Evolutionary conservation across 768 basidiomycete species (phyloP).

Genomic region (Kwoniella shandongensis): DNA sequence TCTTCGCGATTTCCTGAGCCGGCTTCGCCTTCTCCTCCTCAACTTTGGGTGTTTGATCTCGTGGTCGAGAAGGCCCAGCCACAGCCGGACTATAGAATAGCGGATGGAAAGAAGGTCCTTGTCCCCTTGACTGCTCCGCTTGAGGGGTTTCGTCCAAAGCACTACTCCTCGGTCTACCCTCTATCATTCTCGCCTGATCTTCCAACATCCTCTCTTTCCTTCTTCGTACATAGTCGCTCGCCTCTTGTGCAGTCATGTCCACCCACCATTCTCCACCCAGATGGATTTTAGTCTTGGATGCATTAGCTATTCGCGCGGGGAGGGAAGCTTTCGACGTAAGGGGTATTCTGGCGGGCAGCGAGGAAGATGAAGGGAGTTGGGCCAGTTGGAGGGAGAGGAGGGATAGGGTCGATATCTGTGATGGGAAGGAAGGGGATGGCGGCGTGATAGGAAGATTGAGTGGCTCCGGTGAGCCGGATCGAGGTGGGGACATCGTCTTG

Average conservation of each 20-base stretch:
- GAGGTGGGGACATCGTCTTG: no score
- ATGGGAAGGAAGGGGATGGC: conserved; percentile 17
- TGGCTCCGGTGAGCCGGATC: neutral
- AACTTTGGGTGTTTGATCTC: neutral
- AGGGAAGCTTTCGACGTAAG: conserved; percentile 34
- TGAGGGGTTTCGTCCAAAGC: neutral
- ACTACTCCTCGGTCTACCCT: conserved; percentile 3
- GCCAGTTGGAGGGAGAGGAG: conserved; percentile 17
- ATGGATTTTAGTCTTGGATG: conserved; percentile 34
- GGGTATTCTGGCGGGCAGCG: conserved; percentile 25
- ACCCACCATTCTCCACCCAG: conserved; percentile 38
- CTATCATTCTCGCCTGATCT: conserved; percentile 14
- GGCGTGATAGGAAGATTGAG: conserved; percentile 24
- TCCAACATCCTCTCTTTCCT: conserved; percentile 26
- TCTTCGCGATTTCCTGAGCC: no score
- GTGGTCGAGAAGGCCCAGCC: neutral
- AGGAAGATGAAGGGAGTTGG: conserved; percentile 13
- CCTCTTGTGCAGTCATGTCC: conserved; percentile 42
- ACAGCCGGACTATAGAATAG: conserved; percentile 4
- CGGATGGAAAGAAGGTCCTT: conserved; percentile 12
- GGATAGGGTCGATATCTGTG: conserved; percentile 29
- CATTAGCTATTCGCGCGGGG: conserved; percentile 19
- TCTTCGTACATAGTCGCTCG: conserved; percentile 27
- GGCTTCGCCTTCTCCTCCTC: neutral
- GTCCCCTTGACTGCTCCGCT: neutral